Conservation (phyloP, 1,139 yeast species). For the Sugiyamaella paludigena region DNA sequence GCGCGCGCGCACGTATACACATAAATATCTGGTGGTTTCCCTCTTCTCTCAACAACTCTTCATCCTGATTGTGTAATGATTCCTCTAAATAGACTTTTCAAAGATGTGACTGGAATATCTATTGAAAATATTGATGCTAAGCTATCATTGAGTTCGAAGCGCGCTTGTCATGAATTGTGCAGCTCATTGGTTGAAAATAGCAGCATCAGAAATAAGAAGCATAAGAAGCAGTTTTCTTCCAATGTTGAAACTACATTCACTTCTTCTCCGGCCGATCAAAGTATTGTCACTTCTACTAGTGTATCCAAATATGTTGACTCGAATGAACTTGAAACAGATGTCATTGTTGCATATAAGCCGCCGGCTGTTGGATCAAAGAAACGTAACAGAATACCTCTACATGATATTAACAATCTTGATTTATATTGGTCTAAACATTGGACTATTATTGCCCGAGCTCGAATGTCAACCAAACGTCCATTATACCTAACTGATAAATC, state of each 20-base stretch:
- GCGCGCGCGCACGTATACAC: too few relatives aligned
- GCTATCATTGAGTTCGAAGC: constrained; percentile 4
- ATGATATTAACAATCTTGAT: constrained; percentile 11
- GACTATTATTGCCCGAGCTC: constrained; percentile 5
- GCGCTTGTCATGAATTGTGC: constrained; percentile 1
- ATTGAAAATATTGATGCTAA: constrained; percentile 1
- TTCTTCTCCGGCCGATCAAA: background rate
- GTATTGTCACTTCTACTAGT: background rate
- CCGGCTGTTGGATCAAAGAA: background rate
- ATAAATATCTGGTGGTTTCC: too few relatives aligned
- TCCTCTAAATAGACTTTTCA: constrained; percentile 1
- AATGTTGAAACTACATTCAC: too few relatives aligned
- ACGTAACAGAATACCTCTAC: constrained; percentile 7
- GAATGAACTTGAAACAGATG: background rate
- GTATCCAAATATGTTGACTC: background rate
- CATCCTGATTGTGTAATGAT: too few relatives aligned
- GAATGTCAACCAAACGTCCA: constrained; percentile 4
- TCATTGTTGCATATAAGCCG: background rate
- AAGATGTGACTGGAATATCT: constrained; percentile 3
- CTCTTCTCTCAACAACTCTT: too few relatives aligned
- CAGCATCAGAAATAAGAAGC: background rate
- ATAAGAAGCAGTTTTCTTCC: background rate
- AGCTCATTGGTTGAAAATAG: background rate
- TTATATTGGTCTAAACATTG: constrained; percentile 17
- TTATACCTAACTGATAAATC: background rate